phyloP scores from a whole-genome alignment of 2,329 filamentous ascomycete species.

The Sclerotinia spermophila region DNA sequence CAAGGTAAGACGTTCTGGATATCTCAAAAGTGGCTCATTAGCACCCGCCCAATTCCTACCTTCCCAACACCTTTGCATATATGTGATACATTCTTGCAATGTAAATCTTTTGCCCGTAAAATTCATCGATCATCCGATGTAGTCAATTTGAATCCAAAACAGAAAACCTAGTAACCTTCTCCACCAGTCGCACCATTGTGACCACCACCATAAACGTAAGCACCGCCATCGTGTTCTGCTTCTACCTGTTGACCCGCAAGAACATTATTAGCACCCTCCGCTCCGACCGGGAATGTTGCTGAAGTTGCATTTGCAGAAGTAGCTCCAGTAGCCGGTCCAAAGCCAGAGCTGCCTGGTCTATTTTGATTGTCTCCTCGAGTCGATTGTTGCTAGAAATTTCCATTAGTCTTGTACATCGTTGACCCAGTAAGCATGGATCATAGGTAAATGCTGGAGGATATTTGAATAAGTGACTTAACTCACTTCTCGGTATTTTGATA shows the following conservation, averaged over 20 bases:
- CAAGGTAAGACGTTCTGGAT: constrained; percentile 24
- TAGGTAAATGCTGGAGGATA: constrained; percentile 13
- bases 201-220: constrained; percentile 45
- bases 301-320: constrained; percentile 38
- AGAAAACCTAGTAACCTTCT: constrained; percentile 31
- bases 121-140: constrained; percentile 1
- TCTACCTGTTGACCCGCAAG: constrained; percentile 36
- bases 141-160: constrained; percentile 14
- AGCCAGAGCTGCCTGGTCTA: constrained; percentile 52
- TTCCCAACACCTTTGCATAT: constrained; percentile 30
- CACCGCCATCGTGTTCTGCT: constrained; percentile 37
- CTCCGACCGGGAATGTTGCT: constrained; percentile 32
- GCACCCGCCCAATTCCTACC: constrained; percentile 23
- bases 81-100: constrained; percentile 35
- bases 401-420: constrained; percentile 15
- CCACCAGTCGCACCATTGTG: constrained; percentile 52
- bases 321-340: constrained; percentile 43
- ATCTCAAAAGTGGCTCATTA: constrained; percentile 20
- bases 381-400: constrained; percentile 50
- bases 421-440: constrained; percentile 15
- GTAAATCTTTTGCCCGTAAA: constrained; percentile 19
- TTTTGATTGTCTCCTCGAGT: constrained; percentile 60
- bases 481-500: constrained; percentile 97
- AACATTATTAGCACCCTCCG: constrained; percentile 37
- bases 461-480: constrained; percentile 41